Evolutionary conservation across 192 early-diverging fungal genomes (phyloP), one percentile per base, ranked within the genome.

Genomic region (Rhizoclosmatium sp.): DNA sequence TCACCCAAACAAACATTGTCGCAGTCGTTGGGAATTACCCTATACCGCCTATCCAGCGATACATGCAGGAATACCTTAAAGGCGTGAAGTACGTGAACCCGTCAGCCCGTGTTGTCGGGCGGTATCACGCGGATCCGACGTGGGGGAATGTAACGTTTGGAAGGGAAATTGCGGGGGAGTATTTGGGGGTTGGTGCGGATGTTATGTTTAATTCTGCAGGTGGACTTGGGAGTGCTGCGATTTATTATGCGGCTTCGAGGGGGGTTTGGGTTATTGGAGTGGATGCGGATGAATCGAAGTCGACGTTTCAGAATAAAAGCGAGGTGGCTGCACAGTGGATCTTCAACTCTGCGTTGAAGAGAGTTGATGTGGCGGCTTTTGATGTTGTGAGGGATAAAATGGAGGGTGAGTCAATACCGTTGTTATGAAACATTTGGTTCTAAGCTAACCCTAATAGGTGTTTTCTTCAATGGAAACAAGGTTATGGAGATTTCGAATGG

Each of bases 121-220:
- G 7, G 0, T 78, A 65, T 47, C 48, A 65, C 19, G 21, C 39
- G 3, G 68, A 69, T 47, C n/a, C 47, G 16, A 69, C 68, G 4
- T 69, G 68, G 68, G 44, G 46, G 9, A 69, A 69, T 47, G 4
- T 7, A 21, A 47, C 68, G 5, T 21, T 69, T 4, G 68, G 41
- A 19, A 10, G 44, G 12, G 7, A 14, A 16, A 69, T 46, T 21
- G 45, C 40, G 3, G 4, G n/a, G 65, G 68, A 23, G 41, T 72
- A 78, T 69, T 23, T 82, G 14, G 41, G 56, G 2, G 23, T 39
- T 2, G 77, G 69, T 47, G 71, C 73, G 9, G 78, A 80, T 56
- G 78, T 83, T 3, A 59, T 83, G 3, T 83, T 83, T 72, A 78
- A 70, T 4, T 78, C 82, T 49, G 82, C 78, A 2, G 82, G 78